These are phyloP conservation scores for Karstenula rhodostoma DNA, from an alignment of 2,329 filamentous ascomycete species.

Conservation along the genomic window DNA sequence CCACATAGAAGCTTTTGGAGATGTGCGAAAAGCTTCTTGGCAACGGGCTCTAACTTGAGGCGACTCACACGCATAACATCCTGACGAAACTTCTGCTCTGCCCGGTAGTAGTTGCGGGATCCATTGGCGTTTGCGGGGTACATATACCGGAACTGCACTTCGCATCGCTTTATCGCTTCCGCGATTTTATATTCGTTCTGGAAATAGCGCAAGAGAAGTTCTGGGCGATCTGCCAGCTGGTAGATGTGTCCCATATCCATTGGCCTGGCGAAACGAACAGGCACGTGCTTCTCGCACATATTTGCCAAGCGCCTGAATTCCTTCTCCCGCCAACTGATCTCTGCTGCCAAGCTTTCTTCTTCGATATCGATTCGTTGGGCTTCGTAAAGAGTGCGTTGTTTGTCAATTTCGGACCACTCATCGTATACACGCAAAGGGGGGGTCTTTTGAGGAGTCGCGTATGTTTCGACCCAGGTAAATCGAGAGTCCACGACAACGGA, in stretches of 20 bases:
- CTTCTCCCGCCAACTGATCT: slow-evolving; percentile 1
- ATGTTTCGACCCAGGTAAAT: too few relatives aligned
- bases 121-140: too few relatives aligned
- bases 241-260: neutral
- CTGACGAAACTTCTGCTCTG: neutral
- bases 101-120: neutral
- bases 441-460: too few relatives aligned
- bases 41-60: neutral
- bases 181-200: neutral
- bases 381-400: neutral
- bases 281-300: neutral
- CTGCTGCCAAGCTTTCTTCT: neutral
- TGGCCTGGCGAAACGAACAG: neutral
- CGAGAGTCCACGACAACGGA: too few relatives aligned
- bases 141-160: neutral
- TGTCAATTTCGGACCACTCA: neutral
- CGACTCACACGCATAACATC: neutral
- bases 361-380: neutral
- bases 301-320: neutral
- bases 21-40: neutral
- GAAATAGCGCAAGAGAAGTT: slow-evolving; percentile 5
- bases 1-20: neutral
- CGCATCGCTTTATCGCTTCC: neutral
- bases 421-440: neutral
- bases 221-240: neutral